These are phyloP conservation scores for Letharia columbiana DNA, from an alignment of 495 filamentous ascomycete species.

Conservation along the genomic window DNA sequence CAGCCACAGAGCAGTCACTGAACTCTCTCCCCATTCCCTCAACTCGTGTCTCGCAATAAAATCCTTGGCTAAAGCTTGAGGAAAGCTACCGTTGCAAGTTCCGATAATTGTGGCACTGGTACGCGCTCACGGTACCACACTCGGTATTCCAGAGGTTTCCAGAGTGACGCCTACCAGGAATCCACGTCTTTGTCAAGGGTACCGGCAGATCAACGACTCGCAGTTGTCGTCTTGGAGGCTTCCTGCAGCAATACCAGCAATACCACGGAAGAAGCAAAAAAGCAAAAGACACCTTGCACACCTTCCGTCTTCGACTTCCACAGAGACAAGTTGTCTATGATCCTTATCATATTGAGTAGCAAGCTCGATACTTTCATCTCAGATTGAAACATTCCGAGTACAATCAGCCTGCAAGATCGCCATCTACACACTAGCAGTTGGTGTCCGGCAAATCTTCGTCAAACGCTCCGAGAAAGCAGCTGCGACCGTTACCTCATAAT, in stretches of 20 bases:
- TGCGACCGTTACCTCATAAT: not conserved
- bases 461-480: conserved; percentile 4
- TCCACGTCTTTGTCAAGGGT: not conserved
- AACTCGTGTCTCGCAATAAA: not conserved
- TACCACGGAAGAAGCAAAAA: not conserved
- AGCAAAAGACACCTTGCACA: not conserved
- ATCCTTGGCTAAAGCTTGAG: not conserved
- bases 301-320: not conserved
- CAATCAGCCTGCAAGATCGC: conserved; percentile 11
- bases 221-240: not conserved
- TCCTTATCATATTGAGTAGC: not conserved
- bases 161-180: not conserved
- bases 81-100: not conserved
- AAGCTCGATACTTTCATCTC: not conserved
- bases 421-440: conserved; percentile 1
- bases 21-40: not conserved
- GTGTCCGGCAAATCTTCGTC: conserved; percentile 10
- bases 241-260: not conserved
- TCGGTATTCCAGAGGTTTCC: not conserved
- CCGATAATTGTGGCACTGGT: not conserved
- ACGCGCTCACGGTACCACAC: not conserved
- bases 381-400: not conserved
- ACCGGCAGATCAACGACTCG: not conserved
- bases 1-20: not conserved
- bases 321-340: not conserved